A percentile compares a stretch with the other conserved stretches of the same genome.
phyloP scores from a whole-genome alignment of 805 yeast species.

The Candida succiphila region DNA sequence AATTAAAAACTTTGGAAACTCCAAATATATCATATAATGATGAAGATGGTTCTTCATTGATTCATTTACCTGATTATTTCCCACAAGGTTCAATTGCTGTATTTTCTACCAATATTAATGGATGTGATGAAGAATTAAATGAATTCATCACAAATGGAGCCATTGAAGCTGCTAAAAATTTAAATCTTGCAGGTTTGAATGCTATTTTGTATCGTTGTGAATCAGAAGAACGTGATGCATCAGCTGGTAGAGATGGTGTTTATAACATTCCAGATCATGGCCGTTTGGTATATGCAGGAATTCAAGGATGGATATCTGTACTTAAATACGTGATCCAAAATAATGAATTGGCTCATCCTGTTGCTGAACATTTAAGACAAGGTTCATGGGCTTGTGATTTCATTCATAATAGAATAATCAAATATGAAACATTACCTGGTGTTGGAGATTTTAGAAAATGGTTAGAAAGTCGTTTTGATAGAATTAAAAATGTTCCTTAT shows the following conservation, averaged over 20 bases:
- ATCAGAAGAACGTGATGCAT: slow-evolving; percentile 77
- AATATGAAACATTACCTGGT: slow-evolving; percentile 36
- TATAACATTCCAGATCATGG: slow-evolving; percentile 74
- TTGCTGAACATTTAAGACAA: slow-evolving; percentile 67
- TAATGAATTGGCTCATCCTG: slow-evolving; percentile 78
- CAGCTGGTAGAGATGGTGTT: slow-evolving; percentile 61
- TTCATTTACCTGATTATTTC: slow-evolving; percentile 52
- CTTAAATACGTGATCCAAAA: slow-evolving; percentile 49
- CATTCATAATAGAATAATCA: slow-evolving; percentile 48
- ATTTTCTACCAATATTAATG: slow-evolving; percentile 57
- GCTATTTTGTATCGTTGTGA: slow-evolving; percentile 69
- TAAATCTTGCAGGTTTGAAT: slow-evolving; percentile 64
- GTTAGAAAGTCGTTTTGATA: slow-evolving; percentile 55
- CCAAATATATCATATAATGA: slow-evolving; percentile 38
- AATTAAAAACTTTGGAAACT: slow-evolving; percentile 39
- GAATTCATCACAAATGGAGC: slow-evolving; percentile 67
- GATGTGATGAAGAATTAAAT: slow-evolving; percentile 59
- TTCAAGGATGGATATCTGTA: slow-evolving; percentile 84
- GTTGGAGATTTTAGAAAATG: slow-evolving; percentile 52
- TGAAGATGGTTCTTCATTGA: slow-evolving; percentile 33
- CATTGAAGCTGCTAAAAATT: slow-evolving; percentile 51
- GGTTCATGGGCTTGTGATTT: slow-evolving; percentile 91
- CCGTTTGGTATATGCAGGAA: slow-evolving; percentile 71
- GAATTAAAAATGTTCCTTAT: slow-evolving; percentile 60
- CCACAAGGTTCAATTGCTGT: slow-evolving; percentile 91